These are phyloP conservation scores for Aspergillus candidus DNA, from an alignment of 2,329 filamentous ascomycete species.

Conservation along the genomic window DNA sequence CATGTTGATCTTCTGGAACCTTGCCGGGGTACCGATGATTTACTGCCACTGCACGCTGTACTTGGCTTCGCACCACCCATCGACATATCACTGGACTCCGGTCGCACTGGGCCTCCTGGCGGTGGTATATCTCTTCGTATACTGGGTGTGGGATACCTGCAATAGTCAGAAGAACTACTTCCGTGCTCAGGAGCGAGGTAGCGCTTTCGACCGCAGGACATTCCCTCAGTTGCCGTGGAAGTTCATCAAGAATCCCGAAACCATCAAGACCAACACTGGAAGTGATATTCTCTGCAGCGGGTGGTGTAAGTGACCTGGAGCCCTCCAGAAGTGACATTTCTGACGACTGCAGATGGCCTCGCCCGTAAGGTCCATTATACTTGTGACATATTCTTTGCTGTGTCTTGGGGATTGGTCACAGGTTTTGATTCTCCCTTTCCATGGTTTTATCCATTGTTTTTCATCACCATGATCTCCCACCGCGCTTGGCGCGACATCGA, in stretches of 20 bases:
- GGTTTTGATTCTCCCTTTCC: conserved; percentile 76
- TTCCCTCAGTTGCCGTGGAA: conserved; percentile 88
- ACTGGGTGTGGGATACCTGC: conserved; percentile 87
- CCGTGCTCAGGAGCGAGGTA: conserved; percentile 69
- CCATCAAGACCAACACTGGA: conserved; percentile 64
- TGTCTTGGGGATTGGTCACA: conserved; percentile 70
- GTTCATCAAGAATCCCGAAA: conserved; percentile 69
- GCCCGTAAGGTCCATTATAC: conserved; percentile 76
- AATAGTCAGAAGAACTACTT: conserved; percentile 93
- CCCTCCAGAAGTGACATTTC: neutral
- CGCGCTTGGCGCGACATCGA: conserved; percentile 68
- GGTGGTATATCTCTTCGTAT: conserved; percentile 67
- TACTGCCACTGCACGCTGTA: conserved; percentile 93
- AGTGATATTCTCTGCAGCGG: conserved; percentile 75
- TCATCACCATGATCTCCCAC: conserved; percentile 70
- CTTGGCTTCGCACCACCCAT: conserved; percentile 72
- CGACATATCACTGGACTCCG: conserved; percentile 68
- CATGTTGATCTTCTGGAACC: conserved; percentile 97
- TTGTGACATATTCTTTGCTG: conserved; percentile 70
- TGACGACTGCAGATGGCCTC: conserved; percentile 48
- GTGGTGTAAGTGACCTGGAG: conserved; percentile 56
- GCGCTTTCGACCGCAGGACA: conserved; percentile 60
- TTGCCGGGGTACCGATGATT: conserved; percentile 80
- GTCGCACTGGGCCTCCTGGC: conserved; percentile 58
- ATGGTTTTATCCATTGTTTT: conserved; percentile 84